These are phyloP conservation scores for Penicillium janthinellum DNA, from an alignment of 2,329 filamentous ascomycete genomes.

Conservation along the genomic window DNA sequence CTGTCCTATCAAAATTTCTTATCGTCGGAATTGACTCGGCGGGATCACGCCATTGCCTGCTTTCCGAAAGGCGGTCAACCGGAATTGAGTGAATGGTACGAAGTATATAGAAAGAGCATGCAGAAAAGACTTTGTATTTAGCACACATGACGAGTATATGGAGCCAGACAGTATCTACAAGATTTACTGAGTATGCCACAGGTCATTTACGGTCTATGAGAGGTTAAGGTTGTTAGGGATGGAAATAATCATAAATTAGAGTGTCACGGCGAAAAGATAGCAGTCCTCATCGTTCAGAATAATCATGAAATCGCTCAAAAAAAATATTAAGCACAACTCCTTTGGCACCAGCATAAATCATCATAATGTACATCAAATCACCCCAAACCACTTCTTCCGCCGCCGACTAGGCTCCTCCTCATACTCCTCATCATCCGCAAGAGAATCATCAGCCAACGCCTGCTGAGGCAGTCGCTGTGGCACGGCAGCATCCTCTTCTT, in stretches of 20 bases:
- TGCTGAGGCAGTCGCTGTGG: conserved; percentile 17
- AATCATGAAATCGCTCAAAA: neutral
- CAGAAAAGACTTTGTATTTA: too few relatives aligned
- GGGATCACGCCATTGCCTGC: conserved; percentile 3
- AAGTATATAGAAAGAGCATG: too few relatives aligned
- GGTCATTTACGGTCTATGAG: too few relatives aligned
- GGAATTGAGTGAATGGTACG: too few relatives aligned
- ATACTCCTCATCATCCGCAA: conserved; percentile 13
- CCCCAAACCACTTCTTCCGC: conserved; percentile 38
- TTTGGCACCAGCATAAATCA: conserved; percentile 9
- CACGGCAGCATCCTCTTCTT: conserved; percentile 19
- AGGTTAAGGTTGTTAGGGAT: too few relatives aligned
- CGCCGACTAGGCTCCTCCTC: conserved; percentile 23
- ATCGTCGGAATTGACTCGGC: neutral
- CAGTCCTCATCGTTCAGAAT: neutral
- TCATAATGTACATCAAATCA: conserved; percentile 27
- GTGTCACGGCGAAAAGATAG: neutral
- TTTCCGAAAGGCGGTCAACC: conserved; percentile 1
- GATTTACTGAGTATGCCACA: too few relatives aligned
- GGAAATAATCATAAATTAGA: neutral
- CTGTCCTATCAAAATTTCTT: neutral
- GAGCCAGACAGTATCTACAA: too few relatives aligned
- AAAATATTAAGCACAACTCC: conserved; percentile 8
- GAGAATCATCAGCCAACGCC: conserved; percentile 10
- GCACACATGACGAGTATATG: too few relatives aligned